phyloP scores from a whole-genome alignment of 2,329 filamentous ascomycete genomes.

The Hypoxylon sp. region DNA sequence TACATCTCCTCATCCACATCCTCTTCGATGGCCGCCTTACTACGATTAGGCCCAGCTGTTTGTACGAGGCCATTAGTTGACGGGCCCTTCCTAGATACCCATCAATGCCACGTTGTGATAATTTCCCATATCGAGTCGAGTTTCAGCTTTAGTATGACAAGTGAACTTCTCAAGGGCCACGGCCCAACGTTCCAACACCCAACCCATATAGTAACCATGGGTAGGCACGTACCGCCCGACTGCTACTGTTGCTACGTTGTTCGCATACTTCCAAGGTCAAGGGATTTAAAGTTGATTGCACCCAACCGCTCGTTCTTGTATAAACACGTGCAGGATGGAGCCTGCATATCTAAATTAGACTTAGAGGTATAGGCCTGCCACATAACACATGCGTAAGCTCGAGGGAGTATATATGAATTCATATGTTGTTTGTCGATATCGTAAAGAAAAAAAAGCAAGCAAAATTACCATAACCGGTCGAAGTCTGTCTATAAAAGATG shows the following conservation, averaged over 20 bases:
- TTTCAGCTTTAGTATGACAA: slow-evolving; percentile 30
- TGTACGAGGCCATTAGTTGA: slow-evolving; percentile 8
- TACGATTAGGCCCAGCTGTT: slow-evolving; percentile 22
- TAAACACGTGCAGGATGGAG: slow-evolving; percentile 15
- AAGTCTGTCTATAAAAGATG: slow-evolving; percentile 21
- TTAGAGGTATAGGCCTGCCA: slow-evolving; percentile 6
- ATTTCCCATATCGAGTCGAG: slow-evolving; percentile 26
- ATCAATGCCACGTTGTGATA: slow-evolving; percentile 20
- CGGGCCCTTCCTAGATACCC: neutral
- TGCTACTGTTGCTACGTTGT: neutral
- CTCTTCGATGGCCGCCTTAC: slow-evolving; percentile 9
- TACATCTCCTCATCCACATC: neutral
- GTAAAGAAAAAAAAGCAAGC: neutral
- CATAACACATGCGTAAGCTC: slow-evolving; percentile 16
- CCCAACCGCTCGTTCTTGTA: slow-evolving; percentile 13
- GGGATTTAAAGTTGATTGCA: neutral
- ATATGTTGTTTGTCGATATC: slow-evolving; percentile 1
- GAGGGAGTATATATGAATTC: neutral
- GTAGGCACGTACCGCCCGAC: neutral
- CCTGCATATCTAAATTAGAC: slow-evolving; percentile 7
- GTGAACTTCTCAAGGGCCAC: neutral
- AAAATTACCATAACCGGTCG: slow-evolving; percentile 17
- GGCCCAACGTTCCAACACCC: slow-evolving; percentile 17
- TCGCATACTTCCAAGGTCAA: neutral
- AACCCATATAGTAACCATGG: slow-evolving; percentile 6